These are phyloP conservation scores for Medicago lupulina DNA, from an alignment of 306 rosid genomes.

Conservation along the genomic window DNA sequence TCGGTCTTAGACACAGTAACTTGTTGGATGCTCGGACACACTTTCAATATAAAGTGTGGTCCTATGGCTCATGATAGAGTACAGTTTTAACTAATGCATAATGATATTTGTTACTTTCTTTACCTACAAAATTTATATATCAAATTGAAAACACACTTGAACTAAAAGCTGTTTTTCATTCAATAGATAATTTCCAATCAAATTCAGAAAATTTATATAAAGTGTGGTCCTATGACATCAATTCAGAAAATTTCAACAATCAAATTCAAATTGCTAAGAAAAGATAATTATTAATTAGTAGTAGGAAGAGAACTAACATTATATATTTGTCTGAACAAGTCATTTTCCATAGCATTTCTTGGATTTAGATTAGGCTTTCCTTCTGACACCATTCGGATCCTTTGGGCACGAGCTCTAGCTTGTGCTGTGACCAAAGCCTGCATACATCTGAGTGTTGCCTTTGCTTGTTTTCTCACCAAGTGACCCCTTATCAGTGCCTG, in stretches of 20 bases:
- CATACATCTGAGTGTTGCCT: conserved; percentile 78
- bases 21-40: not conserved
- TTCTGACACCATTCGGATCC: conserved; percentile 65
- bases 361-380: conserved; percentile 49
- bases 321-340: conserved; percentile 48
- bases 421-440: conserved; percentile 93
- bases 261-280: not conserved
- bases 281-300: conserved; percentile 25
- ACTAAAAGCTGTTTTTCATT: conserved; percentile 12
- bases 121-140: not conserved
- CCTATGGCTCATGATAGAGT: not conserved
- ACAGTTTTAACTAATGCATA: not conserved
- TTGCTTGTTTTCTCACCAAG: conserved; percentile 85
- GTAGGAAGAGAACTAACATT: conserved; percentile 58
- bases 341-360: conserved; percentile 58
- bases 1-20: not conserved
- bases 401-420: conserved; percentile 85
- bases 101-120: not conserved
- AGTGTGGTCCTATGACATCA: not conserved
- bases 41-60: not conserved
- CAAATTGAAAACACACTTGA: conserved; percentile 6
- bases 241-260: conserved; percentile 12
- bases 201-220: too few species aligned
- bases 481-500: conserved; percentile 96
- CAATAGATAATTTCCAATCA: not conserved